These are phyloP conservation scores for Suhomyces taliae DNA, from an alignment of 1,139 yeast genomes.

Conservation along the genomic window DNA sequence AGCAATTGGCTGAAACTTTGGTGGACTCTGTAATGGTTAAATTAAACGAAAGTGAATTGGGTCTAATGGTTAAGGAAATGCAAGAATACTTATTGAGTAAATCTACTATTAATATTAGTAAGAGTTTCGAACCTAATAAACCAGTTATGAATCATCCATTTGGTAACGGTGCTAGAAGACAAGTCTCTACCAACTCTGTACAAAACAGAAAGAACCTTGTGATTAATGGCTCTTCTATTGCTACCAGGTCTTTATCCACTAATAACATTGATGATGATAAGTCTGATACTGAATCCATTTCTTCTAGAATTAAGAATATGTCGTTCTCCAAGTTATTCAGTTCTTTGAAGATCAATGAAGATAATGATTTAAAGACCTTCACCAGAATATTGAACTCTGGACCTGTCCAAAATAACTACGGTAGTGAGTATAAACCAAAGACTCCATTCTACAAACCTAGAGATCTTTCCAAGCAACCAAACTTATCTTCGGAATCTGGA, in stretches of 20 bases:
- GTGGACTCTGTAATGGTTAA: slow-evolving; percentile 73
- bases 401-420: slow-evolving; percentile 49
- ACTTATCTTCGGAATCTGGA: slow-evolving; percentile 66
- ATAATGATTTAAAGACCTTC: slow-evolving; percentile 39
- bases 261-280: slow-evolving; percentile 22
- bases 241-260: slow-evolving; percentile 37
- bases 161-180: slow-evolving; percentile 24
- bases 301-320: slow-evolving; percentile 39
- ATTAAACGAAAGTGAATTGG: slow-evolving; percentile 66
- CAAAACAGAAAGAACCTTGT: slow-evolving; percentile 30
- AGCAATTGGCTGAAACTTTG: slow-evolving; percentile 67
- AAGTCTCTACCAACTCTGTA: slow-evolving; percentile 36
- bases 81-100: slow-evolving; percentile 62
- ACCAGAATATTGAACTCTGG: slow-evolving; percentile 39
- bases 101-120: slow-evolving; percentile 42
- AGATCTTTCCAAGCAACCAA: slow-evolving; percentile 37
- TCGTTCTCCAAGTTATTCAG: slow-evolving; percentile 46
- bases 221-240: slow-evolving; percentile 31
- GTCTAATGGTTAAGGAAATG: slow-evolving; percentile 62
- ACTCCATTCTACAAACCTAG: slow-evolving; percentile 53
- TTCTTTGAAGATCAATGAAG: slow-evolving; percentile 44
- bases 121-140: slow-evolving; percentile 36
- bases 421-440: slow-evolving; percentile 49
- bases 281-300: slow-evolving; percentile 36
- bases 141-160: slow-evolving; percentile 35